Evolutionary conservation across 1,284 basidiomycete species (phyloP).

Genomic region (Acaromyces ingoldii): DNA sequence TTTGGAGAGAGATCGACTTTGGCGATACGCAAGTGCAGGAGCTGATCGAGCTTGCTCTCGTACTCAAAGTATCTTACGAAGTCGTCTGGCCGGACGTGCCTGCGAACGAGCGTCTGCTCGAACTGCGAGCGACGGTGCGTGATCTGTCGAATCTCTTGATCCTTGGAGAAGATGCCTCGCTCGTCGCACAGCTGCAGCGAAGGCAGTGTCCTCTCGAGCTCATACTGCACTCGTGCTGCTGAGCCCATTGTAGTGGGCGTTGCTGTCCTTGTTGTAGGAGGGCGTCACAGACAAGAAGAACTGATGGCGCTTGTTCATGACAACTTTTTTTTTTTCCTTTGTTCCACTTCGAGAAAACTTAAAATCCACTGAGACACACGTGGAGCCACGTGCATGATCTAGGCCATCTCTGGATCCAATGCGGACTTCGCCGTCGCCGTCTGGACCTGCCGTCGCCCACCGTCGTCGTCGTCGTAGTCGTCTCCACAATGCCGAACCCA

Average conservation of each 20-base stretch:
- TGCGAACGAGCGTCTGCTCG: slow-evolving; percentile 76
- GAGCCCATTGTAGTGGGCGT: slow-evolving; percentile 19
- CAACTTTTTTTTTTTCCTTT: too few species aligned
- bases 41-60: slow-evolving; percentile 56
- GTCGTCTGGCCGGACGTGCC: slow-evolving; percentile 77
- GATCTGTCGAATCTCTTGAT: slow-evolving; percentile 62
- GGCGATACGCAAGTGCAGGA: not conserved
- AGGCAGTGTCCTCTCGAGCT: slow-evolving; percentile 92
- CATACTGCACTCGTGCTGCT: slow-evolving; percentile 71
- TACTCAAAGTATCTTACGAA: slow-evolving; percentile 87
- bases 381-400: too few species aligned
- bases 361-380: too few species aligned
- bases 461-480: not conserved
- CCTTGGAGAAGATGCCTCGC: slow-evolving; percentile 78
- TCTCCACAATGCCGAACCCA: slow-evolving; percentile 15
- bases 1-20: not conserved
- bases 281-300: too few species aligned
- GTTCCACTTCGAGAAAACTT: too few species aligned
- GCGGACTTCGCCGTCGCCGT: too few species aligned
- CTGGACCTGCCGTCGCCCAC: too few species aligned
- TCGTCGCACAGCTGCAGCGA: slow-evolving; percentile 91
- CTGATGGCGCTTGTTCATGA: too few species aligned
- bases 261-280: too few species aligned
- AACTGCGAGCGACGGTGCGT: slow-evolving; percentile 77
- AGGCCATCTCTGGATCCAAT: too few species aligned